A percentile compares a stretch with the other conserved stretches of the same genome.
phyloP scores from a whole-genome alignment of 257 asterid genomes.

The Solanum dulcamara region DNA sequence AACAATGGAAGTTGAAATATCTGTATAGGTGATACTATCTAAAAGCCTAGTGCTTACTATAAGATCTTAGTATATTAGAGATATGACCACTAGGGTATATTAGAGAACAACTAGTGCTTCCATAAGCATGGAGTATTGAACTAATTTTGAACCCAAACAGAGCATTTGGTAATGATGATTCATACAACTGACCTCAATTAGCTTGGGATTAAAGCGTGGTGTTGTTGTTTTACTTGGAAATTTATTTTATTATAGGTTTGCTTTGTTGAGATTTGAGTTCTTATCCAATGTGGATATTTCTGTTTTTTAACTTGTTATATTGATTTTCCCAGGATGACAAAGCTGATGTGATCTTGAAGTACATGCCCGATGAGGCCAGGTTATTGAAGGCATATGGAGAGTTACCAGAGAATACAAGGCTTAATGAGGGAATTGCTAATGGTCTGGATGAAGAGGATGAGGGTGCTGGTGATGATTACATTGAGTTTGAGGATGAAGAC shows the following conservation, averaged over 20 bases:
- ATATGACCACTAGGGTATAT: background rate
- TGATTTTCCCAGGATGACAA: conserved; percentile 59
- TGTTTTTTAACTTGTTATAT: background rate
- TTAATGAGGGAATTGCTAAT: conserved; percentile 58
- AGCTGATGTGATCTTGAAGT: conserved; percentile 87
- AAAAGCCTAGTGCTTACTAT: background rate
- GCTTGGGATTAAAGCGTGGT: background rate
- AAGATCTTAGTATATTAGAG: background rate
- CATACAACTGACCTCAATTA: background rate
- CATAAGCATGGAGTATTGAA: background rate
- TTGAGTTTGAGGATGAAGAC: conserved; percentile 87
- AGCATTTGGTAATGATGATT: background rate
- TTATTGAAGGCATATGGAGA: conserved; percentile 92
- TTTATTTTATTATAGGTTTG: background rate
- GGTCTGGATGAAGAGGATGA: conserved; percentile 71
- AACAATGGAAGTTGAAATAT: background rate
- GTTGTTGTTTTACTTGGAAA: background rate
- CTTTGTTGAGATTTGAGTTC: background rate
- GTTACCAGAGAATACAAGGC: conserved; percentile 75
- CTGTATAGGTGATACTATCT: background rate
- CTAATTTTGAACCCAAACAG: background rate
- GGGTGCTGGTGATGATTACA: conserved; percentile 47
- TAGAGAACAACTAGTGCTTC: background rate
- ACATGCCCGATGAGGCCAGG: conserved; percentile 92
- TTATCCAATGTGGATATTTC: background rate